Evolutionary conservation across 2,329 filamentous ascomycete genomes (phyloP).

Genomic region (Ophidiomyces ophidiicola): DNA sequence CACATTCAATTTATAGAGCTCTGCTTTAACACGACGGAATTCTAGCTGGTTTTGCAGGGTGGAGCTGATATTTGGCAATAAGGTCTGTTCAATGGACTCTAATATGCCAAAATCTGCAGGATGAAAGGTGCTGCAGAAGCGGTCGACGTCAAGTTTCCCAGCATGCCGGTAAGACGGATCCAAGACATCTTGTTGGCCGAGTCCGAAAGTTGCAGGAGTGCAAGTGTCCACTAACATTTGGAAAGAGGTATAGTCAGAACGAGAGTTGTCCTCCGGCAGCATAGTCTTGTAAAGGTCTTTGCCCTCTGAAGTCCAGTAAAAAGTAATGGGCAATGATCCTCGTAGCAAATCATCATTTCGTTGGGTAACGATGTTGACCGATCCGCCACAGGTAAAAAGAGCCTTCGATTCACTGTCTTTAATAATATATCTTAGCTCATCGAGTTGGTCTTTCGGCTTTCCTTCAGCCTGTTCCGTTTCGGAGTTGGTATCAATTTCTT

Average conservation of each 20-base stretch:
- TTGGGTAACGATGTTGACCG: conserved; percentile 6
- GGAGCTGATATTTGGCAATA: conserved; percentile 29
- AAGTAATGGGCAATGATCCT: conserved; percentile 11
- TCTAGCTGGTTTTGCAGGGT: conserved; percentile 11
- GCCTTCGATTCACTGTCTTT: conserved; percentile 8
- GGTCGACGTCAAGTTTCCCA: conserved; percentile 36
- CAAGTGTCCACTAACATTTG: conserved; percentile 24
- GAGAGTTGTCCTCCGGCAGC: conserved; percentile 4
- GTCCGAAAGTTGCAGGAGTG: conserved; percentile 41
- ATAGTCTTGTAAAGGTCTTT: background rate
- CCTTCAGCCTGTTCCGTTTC: background rate
- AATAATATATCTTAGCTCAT: conserved; percentile 10
- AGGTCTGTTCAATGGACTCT: conserved; percentile 36
- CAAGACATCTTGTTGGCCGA: conserved; percentile 35
- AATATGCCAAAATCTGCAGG: conserved; percentile 44
- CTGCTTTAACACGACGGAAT: conserved; percentile 34
- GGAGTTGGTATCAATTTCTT: background rate
- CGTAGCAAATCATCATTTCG: background rate
- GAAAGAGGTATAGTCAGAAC: conserved; percentile 1
- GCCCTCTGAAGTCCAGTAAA: conserved; percentile 13
- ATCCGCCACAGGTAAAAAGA: conserved; percentile 16
- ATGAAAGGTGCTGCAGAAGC: conserved; percentile 41
- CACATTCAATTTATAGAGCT: conserved; percentile 49
- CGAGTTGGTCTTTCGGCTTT: background rate
- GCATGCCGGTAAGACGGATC: conserved; percentile 45